These are phyloP conservation scores for Clavulina sp. DNA, from an alignment of 768 basidiomycete genomes.

Conservation along the genomic window DNA sequence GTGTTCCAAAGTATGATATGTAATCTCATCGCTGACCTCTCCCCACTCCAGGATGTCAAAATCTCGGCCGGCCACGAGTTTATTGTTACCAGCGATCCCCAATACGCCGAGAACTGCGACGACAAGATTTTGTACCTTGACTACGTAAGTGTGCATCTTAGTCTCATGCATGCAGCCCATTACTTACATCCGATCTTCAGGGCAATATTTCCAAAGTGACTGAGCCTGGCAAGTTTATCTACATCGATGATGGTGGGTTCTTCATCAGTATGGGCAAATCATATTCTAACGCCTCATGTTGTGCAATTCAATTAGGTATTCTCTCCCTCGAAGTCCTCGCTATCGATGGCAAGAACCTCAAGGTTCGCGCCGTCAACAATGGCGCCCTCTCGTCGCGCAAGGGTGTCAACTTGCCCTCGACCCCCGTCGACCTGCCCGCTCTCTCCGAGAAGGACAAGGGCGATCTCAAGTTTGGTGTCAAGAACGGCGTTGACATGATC, in stretches of 20 bases:
- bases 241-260: constrained; percentile 77
- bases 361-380: constrained; percentile 77
- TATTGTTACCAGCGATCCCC: constrained; percentile 66
- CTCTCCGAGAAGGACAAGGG: constrained; percentile 97
- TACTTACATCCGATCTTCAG: constrained; percentile 25
- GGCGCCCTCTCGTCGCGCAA: constrained; percentile 90
- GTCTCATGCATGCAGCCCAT: background rate
- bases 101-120: constrained; percentile 62
- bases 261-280: background rate
- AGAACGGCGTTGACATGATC: constrained; percentile 97
- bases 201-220: constrained; percentile 89
- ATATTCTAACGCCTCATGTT: constrained; percentile 1
- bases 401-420: constrained; percentile 98
- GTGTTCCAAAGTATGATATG: constrained; percentile 17
- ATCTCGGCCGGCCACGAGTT: constrained; percentile 90
- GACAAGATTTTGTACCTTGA: constrained; percentile 81
- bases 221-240: constrained; percentile 91
- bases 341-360: constrained; percentile 65
- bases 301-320: constrained; percentile 36
- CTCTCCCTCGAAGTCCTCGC: constrained; percentile 83
- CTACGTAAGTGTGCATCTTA: constrained; percentile 44
- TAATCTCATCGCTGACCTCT: constrained; percentile 10
- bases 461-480: constrained; percentile 85
- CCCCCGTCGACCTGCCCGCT: constrained; percentile 90
- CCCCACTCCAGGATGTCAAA: constrained; percentile 38